Evolutionary conservation across 2,329 filamentous ascomycete species (phyloP).

Genomic region (Xylariaceae sp.): DNA sequence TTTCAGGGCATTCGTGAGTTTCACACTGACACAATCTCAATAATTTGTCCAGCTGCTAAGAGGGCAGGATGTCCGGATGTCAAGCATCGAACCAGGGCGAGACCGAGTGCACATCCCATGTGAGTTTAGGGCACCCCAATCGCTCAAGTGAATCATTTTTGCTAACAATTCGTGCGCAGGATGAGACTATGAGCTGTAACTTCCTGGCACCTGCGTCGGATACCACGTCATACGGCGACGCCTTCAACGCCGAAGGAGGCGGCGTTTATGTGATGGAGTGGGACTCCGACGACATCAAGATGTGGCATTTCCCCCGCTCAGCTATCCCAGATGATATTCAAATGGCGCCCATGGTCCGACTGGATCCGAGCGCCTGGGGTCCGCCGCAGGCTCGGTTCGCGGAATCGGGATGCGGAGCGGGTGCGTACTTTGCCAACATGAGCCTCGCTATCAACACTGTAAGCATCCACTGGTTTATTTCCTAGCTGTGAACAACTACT

Average conservation of each 20-base stretch:
- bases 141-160: too few relatives aligned
- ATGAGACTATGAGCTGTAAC: constrained; percentile 44
- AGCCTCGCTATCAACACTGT: constrained; percentile 67
- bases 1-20: constrained; percentile 56
- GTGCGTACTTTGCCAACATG: constrained; percentile 60
- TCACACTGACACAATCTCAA: background rate
- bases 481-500: background rate
- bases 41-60: background rate
- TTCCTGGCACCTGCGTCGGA: constrained; percentile 38
- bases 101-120: constrained; percentile 28
- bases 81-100: constrained; percentile 24
- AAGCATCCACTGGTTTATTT: constrained; percentile 5
- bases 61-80: constrained; percentile 23
- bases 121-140: constrained; percentile 13
- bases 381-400: constrained; percentile 66
- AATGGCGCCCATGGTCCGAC: constrained; percentile 41
- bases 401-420: constrained; percentile 57
- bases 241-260: constrained; percentile 62
- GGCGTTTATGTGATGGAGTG: constrained; percentile 68
- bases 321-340: constrained; percentile 61
- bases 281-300: constrained; percentile 60
- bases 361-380: constrained; percentile 63
- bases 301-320: constrained; percentile 72
- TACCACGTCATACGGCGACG: constrained; percentile 51
- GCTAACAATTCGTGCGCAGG: constrained; percentile 29